Base-by-base conservation (phyloP, 257 asterid genomes). In the Capsicum chinense region DNA sequence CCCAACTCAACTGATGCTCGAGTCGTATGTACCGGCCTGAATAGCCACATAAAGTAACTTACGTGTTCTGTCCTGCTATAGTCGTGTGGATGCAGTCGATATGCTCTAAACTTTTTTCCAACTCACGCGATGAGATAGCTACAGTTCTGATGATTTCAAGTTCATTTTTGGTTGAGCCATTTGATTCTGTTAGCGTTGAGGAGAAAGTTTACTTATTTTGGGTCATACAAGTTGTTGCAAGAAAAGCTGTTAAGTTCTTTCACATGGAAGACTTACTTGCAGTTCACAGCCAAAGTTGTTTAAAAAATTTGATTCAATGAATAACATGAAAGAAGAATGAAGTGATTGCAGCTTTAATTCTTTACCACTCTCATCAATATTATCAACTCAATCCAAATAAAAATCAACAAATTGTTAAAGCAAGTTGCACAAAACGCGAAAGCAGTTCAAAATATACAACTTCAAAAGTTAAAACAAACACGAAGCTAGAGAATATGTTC, bases 1-100 rank as follows among this genome's bases (percentile, higher is more conserved):
- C 69, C 93, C 89, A 6, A 88, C 95, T 56, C 97, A 92, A 81
- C 88, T 97, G 84, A 91, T 95, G 94, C 97, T 97, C 85, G 98
- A 97, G 92, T 97, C 99, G 9, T 97, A 95, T 78, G 92, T 97
- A 52, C 98, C 98, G 1, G 98, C 98, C 50, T 94, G 89, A 92
- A 86, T 47, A 33, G 26, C 64, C 59, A 76, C 64, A 2, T 0
- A 7, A 76, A 76, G 26, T 33, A 76, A 35, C 21, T 54, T 56
- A 14, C 7, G 12, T 78, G 64, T 33, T 70, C 16, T 26, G 8
- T 33, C 19, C 62, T 26, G 44, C 47, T 16, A 33, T 54, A 26
- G 8, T 13, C 9, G 5, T 3, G 63, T 56, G 60, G 64, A 78
- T 54, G 82, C 82, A 54, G 64, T 78, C 13, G 64, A 54, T 78